Conservation (phyloP, 2,329 filamentous ascomycete species). For the Harringtonia aguacate region DNA sequence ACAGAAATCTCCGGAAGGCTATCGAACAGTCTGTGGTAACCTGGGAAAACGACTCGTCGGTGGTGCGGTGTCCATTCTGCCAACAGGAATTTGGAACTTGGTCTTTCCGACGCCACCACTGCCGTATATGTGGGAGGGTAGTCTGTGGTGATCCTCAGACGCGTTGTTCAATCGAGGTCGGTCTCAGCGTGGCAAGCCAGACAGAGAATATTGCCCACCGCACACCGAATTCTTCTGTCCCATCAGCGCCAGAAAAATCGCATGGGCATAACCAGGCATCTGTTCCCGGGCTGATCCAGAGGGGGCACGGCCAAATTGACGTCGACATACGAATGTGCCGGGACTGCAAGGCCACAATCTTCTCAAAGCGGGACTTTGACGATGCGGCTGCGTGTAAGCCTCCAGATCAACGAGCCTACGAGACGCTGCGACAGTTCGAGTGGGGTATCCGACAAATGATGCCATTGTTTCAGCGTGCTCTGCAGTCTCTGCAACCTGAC, state of each 20-base stretch:
- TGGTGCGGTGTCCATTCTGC: conserved; percentile 81
- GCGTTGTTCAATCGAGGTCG: conserved; percentile 74
- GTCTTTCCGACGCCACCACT: conserved; percentile 89
- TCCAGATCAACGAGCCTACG: conserved; percentile 69
- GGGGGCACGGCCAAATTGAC: conserved; percentile 37
- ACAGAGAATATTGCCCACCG: conserved; percentile 19
- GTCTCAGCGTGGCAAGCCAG: conserved; percentile 59
- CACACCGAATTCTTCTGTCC: conserved; percentile 4
- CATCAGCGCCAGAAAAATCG: conserved; percentile 18
- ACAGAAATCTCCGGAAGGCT: conserved; percentile 65
- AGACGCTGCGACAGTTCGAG: conserved; percentile 78
- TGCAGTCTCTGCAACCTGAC: conserved; percentile 56
- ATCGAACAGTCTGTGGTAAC: conserved; percentile 88
- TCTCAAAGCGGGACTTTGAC: conserved; percentile 64
- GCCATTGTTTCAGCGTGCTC: conserved; percentile 71
- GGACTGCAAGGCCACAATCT: conserved; percentile 60
- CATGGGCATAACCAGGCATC: conserved; percentile 2
- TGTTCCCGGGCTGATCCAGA: background rate
- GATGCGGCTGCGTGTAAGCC: conserved; percentile 58
- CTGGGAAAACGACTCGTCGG: conserved; percentile 85
- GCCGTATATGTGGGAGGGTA: conserved; percentile 82
- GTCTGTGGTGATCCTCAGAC: conserved; percentile 85
- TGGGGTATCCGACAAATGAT: conserved; percentile 72
- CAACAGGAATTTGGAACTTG: conserved; percentile 92
- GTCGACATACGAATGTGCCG: conserved; percentile 87